Percentiles rank a stretch among this genome's conserved stretches.
phyloP scores from a whole-genome alignment of 148 eudicot species.

The Chenopodium album region DNA sequence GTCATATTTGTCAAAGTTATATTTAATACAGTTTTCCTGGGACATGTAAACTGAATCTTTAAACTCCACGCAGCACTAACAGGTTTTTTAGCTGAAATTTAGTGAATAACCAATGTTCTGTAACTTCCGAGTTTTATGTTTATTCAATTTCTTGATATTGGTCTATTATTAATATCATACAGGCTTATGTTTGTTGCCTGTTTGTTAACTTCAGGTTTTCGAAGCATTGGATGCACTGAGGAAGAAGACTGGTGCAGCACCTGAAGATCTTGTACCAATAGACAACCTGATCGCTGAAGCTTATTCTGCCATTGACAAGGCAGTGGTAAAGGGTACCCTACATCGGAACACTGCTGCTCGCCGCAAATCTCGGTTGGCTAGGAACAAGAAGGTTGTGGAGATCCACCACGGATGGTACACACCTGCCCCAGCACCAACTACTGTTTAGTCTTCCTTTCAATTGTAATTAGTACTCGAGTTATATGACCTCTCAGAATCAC shows the following conservation, averaged over 20 bases:
- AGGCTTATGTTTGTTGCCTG: not conserved
- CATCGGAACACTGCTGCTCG: conserved; percentile 88
- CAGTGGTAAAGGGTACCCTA: conserved; percentile 68
- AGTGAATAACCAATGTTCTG: not conserved
- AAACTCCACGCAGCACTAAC: not conserved
- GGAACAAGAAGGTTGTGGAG: conserved; percentile 74
- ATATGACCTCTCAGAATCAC: not conserved
- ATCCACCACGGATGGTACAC: conserved; percentile 89
- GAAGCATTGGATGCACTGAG: conserved; percentile 60
- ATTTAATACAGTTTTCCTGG: not conserved
- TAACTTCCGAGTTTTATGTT: not conserved
- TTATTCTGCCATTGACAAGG: conserved; percentile 78
- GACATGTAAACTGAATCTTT: not conserved
- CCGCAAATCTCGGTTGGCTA: conserved; percentile 83
- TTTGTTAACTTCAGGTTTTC: conserved; percentile 48
- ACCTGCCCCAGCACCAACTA: conserved; percentile 44
- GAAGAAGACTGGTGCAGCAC: conserved; percentile 56
- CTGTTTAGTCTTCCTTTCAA: conserved; percentile 14
- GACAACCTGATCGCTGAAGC: conserved; percentile 86
- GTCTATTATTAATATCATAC: not conserved
- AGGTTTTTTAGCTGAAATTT: not conserved
- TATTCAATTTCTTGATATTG: not conserved
- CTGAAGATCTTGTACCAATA: conserved; percentile 60
- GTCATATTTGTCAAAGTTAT: not conserved
- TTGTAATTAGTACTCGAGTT: conserved; percentile 12